Base-by-base conservation (phyloP, 768 basidiomycete genomes). In the Mycena epipterygia region DNA sequence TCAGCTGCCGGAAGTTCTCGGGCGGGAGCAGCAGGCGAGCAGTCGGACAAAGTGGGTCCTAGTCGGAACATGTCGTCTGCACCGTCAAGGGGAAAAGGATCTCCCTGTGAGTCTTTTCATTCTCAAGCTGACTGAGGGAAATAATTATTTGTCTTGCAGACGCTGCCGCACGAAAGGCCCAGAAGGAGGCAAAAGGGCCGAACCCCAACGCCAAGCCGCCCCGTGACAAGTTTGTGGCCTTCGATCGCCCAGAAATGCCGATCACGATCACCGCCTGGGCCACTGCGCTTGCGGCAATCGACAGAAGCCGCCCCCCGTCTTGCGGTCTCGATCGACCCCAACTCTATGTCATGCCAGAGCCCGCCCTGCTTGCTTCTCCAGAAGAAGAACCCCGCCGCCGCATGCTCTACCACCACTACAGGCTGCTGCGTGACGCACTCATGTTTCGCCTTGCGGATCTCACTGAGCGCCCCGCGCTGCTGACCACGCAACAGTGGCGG, bases 391-490 rank as follows among this genome's bases (percentile, higher is more conserved):
- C n/a, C n/a, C n/a, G n/a, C n/a, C n/a, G n/a, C n/a, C n/a, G n/a
- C n/a, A n/a, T n/a, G n/a, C 42, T 42, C 2, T 64, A 55, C 30
- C 63, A 64, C 16, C 63, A 64, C 63, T 63, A 63, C 62, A 30
- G 51, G 35, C 48, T 63, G 6, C 2, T 63, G 51, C 37, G 37
- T 30, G 62, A 63, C 25, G 49, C 49, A 21, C 49, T 63, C 33
- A 53, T 64, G 62, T 64, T 41, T 55, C 39, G 62, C 62, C 62
- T 64, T 12, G 41, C 51, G 14, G 51, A 64, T 32, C 51, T 21
- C 27, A 64, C 29, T 64, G 13, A 41, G 37, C 62, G 19, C 27
- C 62, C 19, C 32, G 16, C 16, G 37, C 62, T 33, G 37, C 41
- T 64, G 27, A 42, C 62, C 37, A 64, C 62, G 6, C 62, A 64